Percentiles rank a stretch among this genome's conserved stretches.
phyloP scores from a whole-genome alignment of 768 basidiomycete species.

The Rubroboletus satanas region DNA sequence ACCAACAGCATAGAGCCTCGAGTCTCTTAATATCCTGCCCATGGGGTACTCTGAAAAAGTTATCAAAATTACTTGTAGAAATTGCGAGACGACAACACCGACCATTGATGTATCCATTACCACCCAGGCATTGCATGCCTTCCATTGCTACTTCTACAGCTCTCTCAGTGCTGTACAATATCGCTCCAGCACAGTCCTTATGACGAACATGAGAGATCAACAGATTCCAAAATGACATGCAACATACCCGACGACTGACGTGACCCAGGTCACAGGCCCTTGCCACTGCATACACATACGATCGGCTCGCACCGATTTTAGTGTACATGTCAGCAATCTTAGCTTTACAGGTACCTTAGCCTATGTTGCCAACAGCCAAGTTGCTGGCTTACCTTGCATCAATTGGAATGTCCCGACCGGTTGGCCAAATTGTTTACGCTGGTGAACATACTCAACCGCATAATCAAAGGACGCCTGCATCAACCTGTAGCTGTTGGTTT shows the following conservation, averaged over 20 bases:
- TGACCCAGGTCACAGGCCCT: constrained; percentile 79
- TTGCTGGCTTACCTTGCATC: constrained; percentile 73
- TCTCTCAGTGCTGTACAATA: constrained; percentile 88
- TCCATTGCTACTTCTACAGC: constrained; percentile 89
- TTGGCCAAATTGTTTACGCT: constrained; percentile 86
- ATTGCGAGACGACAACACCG: constrained; percentile 13
- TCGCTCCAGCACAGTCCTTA: constrained; percentile 93
- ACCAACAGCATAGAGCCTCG: constrained; percentile 87
- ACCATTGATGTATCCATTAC: constrained; percentile 97
- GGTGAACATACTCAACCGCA: constrained; percentile 86
- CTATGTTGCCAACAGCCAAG: background rate
- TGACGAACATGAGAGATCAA: constrained; percentile 7
- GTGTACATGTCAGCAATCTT: constrained; percentile 96
- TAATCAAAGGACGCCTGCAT: constrained; percentile 94
- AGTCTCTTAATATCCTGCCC: constrained; percentile 83
- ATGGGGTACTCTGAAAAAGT: constrained; percentile 74
- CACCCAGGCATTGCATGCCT: constrained; percentile 90
- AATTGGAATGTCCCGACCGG: constrained; percentile 89
- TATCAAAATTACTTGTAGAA: background rate
- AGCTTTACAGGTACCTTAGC: constrained; percentile 36
- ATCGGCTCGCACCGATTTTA: constrained; percentile 79
- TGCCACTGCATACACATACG: constrained; percentile 93
- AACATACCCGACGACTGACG: constrained; percentile 70
- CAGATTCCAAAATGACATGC: background rate
- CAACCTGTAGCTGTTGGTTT: constrained; percentile 43